Conservation (phyloP, 1,284 basidiomycete species). For the Cryptococcus hybrid region DNA sequence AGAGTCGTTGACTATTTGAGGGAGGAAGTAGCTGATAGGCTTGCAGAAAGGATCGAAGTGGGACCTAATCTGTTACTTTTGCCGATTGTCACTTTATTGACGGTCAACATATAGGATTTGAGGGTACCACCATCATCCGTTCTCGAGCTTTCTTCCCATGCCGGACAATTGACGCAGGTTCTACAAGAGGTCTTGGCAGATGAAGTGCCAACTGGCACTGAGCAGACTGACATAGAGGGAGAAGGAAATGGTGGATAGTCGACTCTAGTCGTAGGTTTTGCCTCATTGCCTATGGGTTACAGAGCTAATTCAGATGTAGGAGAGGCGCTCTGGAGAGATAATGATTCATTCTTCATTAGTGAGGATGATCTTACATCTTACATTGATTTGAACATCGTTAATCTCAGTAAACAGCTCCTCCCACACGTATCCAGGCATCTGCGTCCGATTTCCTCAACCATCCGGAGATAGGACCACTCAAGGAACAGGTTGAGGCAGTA, state of each 20-base stretch:
- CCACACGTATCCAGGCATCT: conserved; percentile 31
- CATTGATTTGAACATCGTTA: not conserved
- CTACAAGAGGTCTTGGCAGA: conserved; percentile 67
- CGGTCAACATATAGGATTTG: conserved; percentile 68
- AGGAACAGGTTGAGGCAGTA: conserved; percentile 82
- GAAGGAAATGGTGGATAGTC: conserved; percentile 61
- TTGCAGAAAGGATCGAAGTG: conserved; percentile 85
- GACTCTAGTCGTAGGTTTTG: conserved; percentile 72
- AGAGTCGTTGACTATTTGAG: conserved; percentile 87
- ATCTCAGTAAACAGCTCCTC: conserved; percentile 14
- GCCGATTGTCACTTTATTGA: not conserved
- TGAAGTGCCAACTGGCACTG: conserved; percentile 56
- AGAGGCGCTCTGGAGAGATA: conserved; percentile 62
- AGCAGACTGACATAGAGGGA: conserved; percentile 10
- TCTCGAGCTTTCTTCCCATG: conserved; percentile 90
- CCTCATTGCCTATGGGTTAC: not conserved
- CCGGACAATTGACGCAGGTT: conserved; percentile 86
- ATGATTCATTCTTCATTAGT: conserved; percentile 26
- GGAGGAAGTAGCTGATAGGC: conserved; percentile 82
- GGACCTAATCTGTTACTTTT: conserved; percentile 23
- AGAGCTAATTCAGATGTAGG: conserved; percentile 50
- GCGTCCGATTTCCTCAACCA: conserved; percentile 32
- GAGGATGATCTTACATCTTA: conserved; percentile 5
- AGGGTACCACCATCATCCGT: conserved; percentile 77
- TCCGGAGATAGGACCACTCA: conserved; percentile 54